A percentile compares a stretch with the other conserved stretches of the same genome.
phyloP scores from a whole-genome alignment of 371 early-diverging fungal species.

The Mortierella sp. region DNA sequence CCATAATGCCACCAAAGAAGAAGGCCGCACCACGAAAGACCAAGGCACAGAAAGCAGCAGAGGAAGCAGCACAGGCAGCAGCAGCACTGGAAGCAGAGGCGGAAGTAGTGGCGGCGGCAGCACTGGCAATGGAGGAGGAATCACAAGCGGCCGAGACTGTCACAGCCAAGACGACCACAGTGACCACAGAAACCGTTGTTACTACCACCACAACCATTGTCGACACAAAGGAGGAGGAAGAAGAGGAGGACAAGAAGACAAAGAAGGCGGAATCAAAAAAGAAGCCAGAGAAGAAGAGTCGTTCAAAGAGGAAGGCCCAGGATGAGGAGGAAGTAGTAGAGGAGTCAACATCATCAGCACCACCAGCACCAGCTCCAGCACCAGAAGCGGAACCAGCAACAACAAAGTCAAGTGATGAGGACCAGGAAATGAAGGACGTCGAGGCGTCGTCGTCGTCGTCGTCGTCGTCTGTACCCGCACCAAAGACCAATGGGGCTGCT shows the following conservation, averaged over 20 bases:
- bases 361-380: not conserved
- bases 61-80: slow-evolving; percentile 12
- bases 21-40: slow-evolving; percentile 39
- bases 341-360: not conserved
- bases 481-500: slow-evolving; percentile 11
- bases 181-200: slow-evolving; percentile 14
- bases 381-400: not conserved
- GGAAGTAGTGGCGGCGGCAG: slow-evolving; percentile 10
- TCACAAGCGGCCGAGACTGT: slow-evolving; percentile 39
- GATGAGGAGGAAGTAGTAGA: slow-evolving; percentile 5
- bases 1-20: slow-evolving; percentile 53
- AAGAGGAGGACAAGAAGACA: not conserved
- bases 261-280: slow-evolving; percentile 10
- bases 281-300: slow-evolving; percentile 2
- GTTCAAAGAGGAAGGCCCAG: slow-evolving; percentile 1
- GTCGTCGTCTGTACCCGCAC: not conserved
- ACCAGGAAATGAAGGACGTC: slow-evolving; percentile 19
- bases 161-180: slow-evolving; percentile 20
- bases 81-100: slow-evolving; percentile 29
- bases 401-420: slow-evolving; percentile 3
- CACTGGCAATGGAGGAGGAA: not conserved
- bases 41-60: slow-evolving; percentile 25
- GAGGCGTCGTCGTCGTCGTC: not conserved
- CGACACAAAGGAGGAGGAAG: slow-evolving; percentile 9
- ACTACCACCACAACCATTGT: slow-evolving; percentile 12